Evolutionary conservation across 2,329 filamentous ascomycete genomes (phyloP).

Genomic region (Zymoseptoria ardabiliae): DNA sequence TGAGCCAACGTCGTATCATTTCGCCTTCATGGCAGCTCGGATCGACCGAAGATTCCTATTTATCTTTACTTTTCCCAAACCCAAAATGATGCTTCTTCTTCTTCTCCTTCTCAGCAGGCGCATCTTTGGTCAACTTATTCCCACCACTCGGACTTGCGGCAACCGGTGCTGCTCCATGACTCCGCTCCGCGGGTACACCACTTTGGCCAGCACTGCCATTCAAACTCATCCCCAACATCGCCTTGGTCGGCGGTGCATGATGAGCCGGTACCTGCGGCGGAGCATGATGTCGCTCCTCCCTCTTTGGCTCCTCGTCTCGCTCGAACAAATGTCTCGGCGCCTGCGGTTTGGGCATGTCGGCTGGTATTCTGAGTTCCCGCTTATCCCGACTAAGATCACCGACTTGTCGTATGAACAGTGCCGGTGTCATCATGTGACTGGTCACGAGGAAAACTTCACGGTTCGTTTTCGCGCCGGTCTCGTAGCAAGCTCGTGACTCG

Average conservation of each 20-base stretch:
- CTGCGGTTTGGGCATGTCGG: slow-evolving; percentile 70
- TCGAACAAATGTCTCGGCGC: slow-evolving; percentile 84
- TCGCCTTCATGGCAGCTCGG: neutral
- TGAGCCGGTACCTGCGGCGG: slow-evolving; percentile 27
- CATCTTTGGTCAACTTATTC: slow-evolving; percentile 49
- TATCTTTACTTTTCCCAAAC: slow-evolving; percentile 23
- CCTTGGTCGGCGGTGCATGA: slow-evolving; percentile 43
- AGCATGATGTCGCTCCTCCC: slow-evolving; percentile 31
- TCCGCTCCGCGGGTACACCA: neutral
- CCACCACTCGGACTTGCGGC: neutral
- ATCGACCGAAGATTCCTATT: neutral
- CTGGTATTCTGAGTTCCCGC: slow-evolving; percentile 69
- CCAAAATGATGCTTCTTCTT: slow-evolving; percentile 29
- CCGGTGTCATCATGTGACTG: slow-evolving; percentile 85
- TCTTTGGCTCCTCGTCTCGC: slow-evolving; percentile 51
- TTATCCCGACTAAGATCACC: slow-evolving; percentile 70
- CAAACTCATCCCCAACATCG: slow-evolving; percentile 51
- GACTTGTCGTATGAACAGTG: slow-evolving; percentile 74
- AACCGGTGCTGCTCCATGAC: neutral
- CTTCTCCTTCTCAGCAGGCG: slow-evolving; percentile 48
- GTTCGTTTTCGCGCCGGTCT: slow-evolving; percentile 63
- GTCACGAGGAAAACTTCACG: slow-evolving; percentile 84
- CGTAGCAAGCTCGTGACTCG: slow-evolving; percentile 83
- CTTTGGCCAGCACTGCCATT: slow-evolving; percentile 14
- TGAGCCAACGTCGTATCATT: neutral